Percentiles rank a stretch among this genome's conserved stretches.
Evolutionary conservation across 805 yeast species (phyloP).

Genomic region (Candida nanaspora): DNA sequence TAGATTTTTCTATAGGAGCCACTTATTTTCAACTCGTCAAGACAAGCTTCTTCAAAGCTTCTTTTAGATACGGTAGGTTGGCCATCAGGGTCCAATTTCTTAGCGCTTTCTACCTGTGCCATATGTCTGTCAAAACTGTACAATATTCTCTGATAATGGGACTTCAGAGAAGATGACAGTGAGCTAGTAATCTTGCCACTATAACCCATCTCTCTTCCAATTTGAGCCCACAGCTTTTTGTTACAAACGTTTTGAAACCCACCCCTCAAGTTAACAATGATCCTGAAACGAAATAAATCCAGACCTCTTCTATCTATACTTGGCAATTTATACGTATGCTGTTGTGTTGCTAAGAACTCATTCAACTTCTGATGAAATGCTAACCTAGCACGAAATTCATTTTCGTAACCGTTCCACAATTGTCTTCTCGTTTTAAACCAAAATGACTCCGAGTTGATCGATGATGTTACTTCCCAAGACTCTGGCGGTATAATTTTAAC

Average conservation of each 20-base stretch:
- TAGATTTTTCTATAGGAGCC: background rate
- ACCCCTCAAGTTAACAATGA: constrained; percentile 55
- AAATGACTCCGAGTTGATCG: constrained; percentile 37
- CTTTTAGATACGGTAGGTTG: background rate
- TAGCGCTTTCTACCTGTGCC: constrained; percentile 6
- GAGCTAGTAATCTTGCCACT: constrained; percentile 67
- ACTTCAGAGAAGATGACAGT: constrained; percentile 56
- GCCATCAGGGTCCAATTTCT: background rate
- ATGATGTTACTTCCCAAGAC: constrained; percentile 26
- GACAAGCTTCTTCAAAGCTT: background rate
- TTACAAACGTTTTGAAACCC: constrained; percentile 59
- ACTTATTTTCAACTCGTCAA: background rate
- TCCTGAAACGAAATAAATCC: constrained; percentile 53
- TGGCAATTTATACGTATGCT: constrained; percentile 41
- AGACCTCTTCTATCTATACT: constrained; percentile 58
- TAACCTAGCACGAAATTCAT: constrained; percentile 36
- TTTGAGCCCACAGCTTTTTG: constrained; percentile 73
- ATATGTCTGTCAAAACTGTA: constrained; percentile 13
- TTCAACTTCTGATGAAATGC: constrained; percentile 41
- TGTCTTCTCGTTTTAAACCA: constrained; percentile 48
- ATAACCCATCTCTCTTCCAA: constrained; percentile 76
- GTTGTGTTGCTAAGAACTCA: constrained; percentile 32
- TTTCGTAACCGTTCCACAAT: constrained; percentile 33
- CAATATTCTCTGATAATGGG: constrained; percentile 46
- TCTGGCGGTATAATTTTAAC: constrained; percentile 64